Evolutionary conservation across 805 yeast genomes (phyloP).

Genomic region (Yamadazyma scolyti): DNA sequence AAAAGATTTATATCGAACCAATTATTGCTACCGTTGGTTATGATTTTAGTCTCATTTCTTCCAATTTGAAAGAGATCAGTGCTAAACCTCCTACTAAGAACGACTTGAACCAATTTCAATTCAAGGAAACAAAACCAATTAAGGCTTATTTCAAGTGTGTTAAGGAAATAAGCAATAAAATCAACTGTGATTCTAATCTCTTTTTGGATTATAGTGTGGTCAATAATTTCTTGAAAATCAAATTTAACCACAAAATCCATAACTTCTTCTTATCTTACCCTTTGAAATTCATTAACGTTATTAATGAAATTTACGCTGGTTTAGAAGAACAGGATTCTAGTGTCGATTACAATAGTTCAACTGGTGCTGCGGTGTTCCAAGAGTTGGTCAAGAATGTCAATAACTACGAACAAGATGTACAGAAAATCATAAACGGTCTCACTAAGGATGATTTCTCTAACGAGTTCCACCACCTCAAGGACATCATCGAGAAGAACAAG

Average conservation of each 20-base stretch:
- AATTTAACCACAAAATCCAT: conserved; percentile 12
- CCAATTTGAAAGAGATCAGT: conserved; percentile 27
- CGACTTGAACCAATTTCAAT: conserved; percentile 10
- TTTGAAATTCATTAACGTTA: conserved; percentile 15
- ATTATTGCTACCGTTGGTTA: conserved; percentile 31
- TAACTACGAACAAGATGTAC: conserved; percentile 15
- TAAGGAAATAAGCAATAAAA: conserved; percentile 12
- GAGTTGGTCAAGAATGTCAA: conserved; percentile 15
- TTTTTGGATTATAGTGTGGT: conserved; percentile 14
- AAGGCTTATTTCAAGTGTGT: conserved; percentile 19
- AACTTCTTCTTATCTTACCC: conserved; percentile 11
- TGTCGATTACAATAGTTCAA: conserved; percentile 6
- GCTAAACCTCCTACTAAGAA: conserved; percentile 9
- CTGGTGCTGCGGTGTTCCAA: conserved; percentile 19
- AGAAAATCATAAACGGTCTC: conserved; percentile 15
- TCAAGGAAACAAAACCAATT: conserved; percentile 18
- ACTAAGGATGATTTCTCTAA: conserved; percentile 23
- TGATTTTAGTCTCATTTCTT: conserved; percentile 24
- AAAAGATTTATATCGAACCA: conserved; percentile 36
- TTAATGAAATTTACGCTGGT: conserved; percentile 6
- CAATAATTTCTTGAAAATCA: conserved; percentile 14
- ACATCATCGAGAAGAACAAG: conserved; percentile 7
- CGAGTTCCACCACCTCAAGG: conserved; percentile 26
- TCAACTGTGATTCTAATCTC: conserved; percentile 13
- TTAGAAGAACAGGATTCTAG: conserved; percentile 4